Evolutionary conservation across 345 rosid genomes (phyloP), one percentile per base, ranked within the genome.

Genomic region (Isatis tinctoria): DNA sequence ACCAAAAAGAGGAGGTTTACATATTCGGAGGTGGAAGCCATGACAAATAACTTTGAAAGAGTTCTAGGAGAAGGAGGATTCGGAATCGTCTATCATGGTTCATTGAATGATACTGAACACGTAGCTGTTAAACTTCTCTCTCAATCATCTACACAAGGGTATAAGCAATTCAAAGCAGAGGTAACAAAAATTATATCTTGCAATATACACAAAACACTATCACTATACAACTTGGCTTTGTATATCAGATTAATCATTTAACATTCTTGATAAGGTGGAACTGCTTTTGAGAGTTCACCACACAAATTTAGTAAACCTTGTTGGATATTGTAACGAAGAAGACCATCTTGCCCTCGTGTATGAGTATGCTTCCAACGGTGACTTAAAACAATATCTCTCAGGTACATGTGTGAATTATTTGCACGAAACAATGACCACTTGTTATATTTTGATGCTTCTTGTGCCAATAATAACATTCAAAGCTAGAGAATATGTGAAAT

Each of bases 231-330:
- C 0, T 11, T 39, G 43, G 43, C 5, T 11, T 2, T 39, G 5
- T 39, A 39, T 3, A 39, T 37, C 11, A 11, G 2, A 10, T 11
- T 10, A 0, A 0, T 13, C 3, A 6, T 17, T 3, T 65, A 10
- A 39, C 54, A 33, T 48, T 53, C 12, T 33, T 71, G 12, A n/a
- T 9, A 44, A 82, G 84, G 79, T 72, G 0, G 74, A 78, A 10
- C 63, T 80, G 13, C 81, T 83, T 65, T 14, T 73, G 43, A 78
- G 81, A 14, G 82, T 83, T 33, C 84, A 78, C 64, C 86, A 83
- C 1, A 37, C 47, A 57, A 81, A 81, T 43, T 61, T 78, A 47
- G 78, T 80, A n/a, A 43, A 4, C 3, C 81, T 81, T 8, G 63
- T 83, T 40, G 86, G 84, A 8, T 83, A 53, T 14, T 83, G 82